Conservation (phyloP, 202 grass and related monocot species). For the Panicum hallii region DNA sequence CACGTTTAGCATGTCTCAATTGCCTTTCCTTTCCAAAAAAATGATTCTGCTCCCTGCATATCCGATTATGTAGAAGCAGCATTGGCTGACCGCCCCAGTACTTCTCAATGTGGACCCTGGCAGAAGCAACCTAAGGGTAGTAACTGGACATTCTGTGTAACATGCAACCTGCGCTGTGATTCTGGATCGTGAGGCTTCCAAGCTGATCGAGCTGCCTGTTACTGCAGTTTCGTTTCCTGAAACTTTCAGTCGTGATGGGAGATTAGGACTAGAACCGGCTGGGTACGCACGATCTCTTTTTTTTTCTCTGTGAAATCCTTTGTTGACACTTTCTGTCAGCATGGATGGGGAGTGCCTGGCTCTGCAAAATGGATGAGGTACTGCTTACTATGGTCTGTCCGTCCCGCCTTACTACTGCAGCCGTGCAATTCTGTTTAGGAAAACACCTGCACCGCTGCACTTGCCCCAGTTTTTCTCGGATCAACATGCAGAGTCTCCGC, state of each 20-base stretch:
- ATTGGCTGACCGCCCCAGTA: not conserved
- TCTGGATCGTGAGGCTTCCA: not conserved
- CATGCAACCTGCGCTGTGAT: not conserved
- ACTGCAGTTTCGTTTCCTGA: not conserved
- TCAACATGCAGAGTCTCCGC: no score
- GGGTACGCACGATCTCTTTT: no score
- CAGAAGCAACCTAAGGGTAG: not conserved
- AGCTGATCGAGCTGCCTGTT: not conserved
- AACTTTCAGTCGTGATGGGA: not conserved
- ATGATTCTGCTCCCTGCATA: not conserved
- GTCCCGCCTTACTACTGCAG: no score
- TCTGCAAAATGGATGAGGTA: no score
- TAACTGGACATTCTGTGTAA: not conserved
- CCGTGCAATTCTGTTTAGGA: no score
- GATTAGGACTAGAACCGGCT: no score
- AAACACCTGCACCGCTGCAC: no score
- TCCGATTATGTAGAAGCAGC: conserved; percentile 2
- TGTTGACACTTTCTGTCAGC: no score
- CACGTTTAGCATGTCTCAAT: not conserved
- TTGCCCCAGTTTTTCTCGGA: no score
- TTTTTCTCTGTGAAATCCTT: no score
- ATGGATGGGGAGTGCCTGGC: no score
- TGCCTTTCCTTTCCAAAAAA: not conserved
- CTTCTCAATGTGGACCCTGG: not conserved
- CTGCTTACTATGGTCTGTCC: no score